phyloP scores from a whole-genome alignment of 2,329 filamentous ascomycete genomes.

The Daldinia sp. region DNA sequence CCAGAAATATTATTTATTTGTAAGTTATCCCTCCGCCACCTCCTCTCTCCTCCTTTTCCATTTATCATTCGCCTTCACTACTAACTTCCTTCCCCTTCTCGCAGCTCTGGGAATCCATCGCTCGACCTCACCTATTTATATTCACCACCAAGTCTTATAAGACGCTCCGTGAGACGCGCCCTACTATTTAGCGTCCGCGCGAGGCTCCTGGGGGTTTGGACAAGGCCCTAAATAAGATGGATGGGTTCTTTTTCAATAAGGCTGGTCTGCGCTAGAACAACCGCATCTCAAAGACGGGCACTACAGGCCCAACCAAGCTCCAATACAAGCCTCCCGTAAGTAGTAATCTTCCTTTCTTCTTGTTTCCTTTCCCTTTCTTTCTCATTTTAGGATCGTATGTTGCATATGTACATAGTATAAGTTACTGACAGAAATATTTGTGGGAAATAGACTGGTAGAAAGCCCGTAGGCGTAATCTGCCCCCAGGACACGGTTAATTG shows the following conservation, averaged over 20 bases:
- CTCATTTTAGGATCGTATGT: background rate
- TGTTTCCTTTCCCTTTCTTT: background rate
- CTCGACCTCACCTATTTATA: slow-evolving; percentile 70
- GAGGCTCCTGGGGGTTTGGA: slow-evolving; percentile 55
- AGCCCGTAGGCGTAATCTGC: background rate
- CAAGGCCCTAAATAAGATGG: slow-evolving; percentile 64
- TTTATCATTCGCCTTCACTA: background rate
- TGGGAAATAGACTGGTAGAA: background rate
- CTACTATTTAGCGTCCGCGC: slow-evolving; percentile 54
- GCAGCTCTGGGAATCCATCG: slow-evolving; percentile 76
- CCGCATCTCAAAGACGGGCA: slow-evolving; percentile 56
- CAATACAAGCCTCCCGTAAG: slow-evolving; percentile 63
- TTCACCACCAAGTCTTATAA: slow-evolving; percentile 66
- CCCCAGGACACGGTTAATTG: background rate
- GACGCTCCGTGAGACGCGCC: slow-evolving; percentile 55
- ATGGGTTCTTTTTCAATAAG: slow-evolving; percentile 67
- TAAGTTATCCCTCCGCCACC: slow-evolving; percentile 54
- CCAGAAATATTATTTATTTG: slow-evolving; percentile 71
- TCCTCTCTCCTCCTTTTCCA: background rate
- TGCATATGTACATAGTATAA: background rate
- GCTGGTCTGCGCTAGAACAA: slow-evolving; percentile 72
- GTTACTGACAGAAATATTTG: background rate
- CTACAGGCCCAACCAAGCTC: slow-evolving; percentile 53
- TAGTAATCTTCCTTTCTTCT: slow-evolving; percentile 1
- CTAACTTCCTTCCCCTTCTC: background rate